Conservation (phyloP, 169 alveolate species). For the Plasmodium relictum region DNA sequence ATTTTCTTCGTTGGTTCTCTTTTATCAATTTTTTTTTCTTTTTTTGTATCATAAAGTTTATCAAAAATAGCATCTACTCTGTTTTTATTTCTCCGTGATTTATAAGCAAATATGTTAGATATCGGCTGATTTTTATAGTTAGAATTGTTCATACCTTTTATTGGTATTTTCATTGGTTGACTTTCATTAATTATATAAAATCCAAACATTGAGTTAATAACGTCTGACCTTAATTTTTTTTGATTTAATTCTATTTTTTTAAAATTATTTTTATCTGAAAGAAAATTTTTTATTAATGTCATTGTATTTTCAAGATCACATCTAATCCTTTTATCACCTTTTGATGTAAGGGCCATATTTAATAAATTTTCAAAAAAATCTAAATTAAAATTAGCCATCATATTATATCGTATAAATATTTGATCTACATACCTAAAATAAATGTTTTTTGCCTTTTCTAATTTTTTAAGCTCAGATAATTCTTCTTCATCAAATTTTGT, state of each 20-base stretch:
- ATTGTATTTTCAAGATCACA: neutral
- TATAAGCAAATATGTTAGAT: neutral
- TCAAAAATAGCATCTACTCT: neutral
- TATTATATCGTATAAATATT: conserved; percentile 1
- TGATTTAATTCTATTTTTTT: conserved; percentile 23
- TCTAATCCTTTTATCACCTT: neutral
- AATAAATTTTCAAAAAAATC: conserved; percentile 2
- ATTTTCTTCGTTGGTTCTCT: neutral
- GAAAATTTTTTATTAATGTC: neutral
- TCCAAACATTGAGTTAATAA: conserved; percentile 61
- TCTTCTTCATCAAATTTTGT: conserved; percentile 12
- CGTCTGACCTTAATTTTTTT: conserved; percentile 29
- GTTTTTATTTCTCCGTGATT: neutral
- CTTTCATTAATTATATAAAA: conserved; percentile 56
- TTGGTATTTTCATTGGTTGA: conserved; percentile 58
- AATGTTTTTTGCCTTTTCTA: conserved; percentile 44
- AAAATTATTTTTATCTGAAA: conserved; percentile 17
- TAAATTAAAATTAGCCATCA: conserved; percentile 17
- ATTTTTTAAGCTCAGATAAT: conserved; percentile 3
- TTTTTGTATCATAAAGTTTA: neutral
- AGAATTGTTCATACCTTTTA: conserved; percentile 22
- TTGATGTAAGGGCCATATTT: neutral
- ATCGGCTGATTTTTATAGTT: neutral
- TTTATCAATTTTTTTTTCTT: neutral
- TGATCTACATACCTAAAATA: conserved; percentile 34